Base-by-base conservation (phyloP, 1,284 basidiomycete genomes). In the Apiotrichum laibachii region DNA sequence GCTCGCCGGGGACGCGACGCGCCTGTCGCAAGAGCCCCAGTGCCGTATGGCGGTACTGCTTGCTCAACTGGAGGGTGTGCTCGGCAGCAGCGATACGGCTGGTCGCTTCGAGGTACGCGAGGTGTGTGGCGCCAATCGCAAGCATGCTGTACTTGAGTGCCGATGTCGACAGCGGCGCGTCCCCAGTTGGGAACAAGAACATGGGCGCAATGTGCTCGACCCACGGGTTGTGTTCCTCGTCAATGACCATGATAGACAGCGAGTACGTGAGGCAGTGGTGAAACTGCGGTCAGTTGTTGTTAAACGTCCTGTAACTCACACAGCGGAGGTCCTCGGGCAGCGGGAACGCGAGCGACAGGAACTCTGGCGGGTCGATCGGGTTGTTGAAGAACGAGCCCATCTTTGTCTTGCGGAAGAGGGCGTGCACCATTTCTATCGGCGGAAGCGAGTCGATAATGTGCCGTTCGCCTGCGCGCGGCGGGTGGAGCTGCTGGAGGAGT, bases 261-360 rank as follows among this genome's bases (percentile, higher is more conserved):
- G 72, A 66, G 50, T 76, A 76, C 2, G 72, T 72, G 8, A 74
- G 60, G 53, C 68, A 70, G 57, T 75, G 73, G 50, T 75, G 73
- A 57, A 75, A 71, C 72, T 75, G 64, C 5, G 26, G 50, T 56
- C 8, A 49, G 59, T 31, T 31, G 33, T 5, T 2, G 10, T 4
- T 7, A 11, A 10, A 13, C 39, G 19, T 3, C 4, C 5, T 1
- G 19, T 12, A 11, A 44, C 72, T 65, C 47, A 72, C 71, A 58
- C 68, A 72, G 39, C 66, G 60, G 13, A 74, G 58, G 45, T 74
- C 72, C 26, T 72, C 69, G 12, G 69, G 62, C 5, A 64, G 58
- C 0, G 70, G 67, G 49, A 73, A 76, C 12, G 64, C 61, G 1
- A 59, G 56, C 19, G 57, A 61, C 21, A 76, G 59, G 37, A 74